phyloP scores from a whole-genome alignment of 1,284 basidiomycete genomes.

The Singerocomus inundabilis region DNA sequence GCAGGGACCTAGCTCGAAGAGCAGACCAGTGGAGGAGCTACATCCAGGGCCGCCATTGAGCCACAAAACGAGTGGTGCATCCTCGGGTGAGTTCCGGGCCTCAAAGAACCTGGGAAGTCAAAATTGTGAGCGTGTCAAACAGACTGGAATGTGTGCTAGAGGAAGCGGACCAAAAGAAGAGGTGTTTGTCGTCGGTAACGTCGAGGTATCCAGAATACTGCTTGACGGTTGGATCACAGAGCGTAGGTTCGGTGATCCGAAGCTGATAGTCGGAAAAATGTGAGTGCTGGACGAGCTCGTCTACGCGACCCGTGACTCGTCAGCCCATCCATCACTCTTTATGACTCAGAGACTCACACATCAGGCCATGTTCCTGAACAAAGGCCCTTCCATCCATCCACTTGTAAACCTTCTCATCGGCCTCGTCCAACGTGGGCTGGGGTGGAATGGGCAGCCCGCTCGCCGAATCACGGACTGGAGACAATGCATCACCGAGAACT shows the following conservation, averaged over 20 bases:
- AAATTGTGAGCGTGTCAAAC: constrained; percentile 25
- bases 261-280: constrained; percentile 69
- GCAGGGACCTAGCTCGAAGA: constrained; percentile 90
- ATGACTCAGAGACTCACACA: constrained; percentile 46
- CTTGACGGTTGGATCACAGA: constrained; percentile 83
- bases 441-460: constrained; percentile 35
- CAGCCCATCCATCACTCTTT: constrained; percentile 3
- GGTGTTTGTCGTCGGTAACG: constrained; percentile 79
- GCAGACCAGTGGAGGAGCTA: constrained; percentile 74
- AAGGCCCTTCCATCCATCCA: constrained; percentile 62
- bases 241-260: constrained; percentile 66
- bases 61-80: constrained; percentile 86
- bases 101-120: constrained; percentile 75
- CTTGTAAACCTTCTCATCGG: constrained; percentile 42
- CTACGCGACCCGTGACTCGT: constrained; percentile 35
- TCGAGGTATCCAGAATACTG: constrained; percentile 92
- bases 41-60: constrained; percentile 85
- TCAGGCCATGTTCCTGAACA: constrained; percentile 60
- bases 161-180: constrained; percentile 76
- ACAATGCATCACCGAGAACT: constrained; percentile 37
- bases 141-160: not conserved
- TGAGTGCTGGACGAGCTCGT: constrained; percentile 75
- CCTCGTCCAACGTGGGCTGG: constrained; percentile 45
- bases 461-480: constrained; percentile 19
- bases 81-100: constrained; percentile 65